Evolutionary conservation across 2,329 filamentous ascomycete species (phyloP).

Genomic region (Pyrenophora graminea): DNA sequence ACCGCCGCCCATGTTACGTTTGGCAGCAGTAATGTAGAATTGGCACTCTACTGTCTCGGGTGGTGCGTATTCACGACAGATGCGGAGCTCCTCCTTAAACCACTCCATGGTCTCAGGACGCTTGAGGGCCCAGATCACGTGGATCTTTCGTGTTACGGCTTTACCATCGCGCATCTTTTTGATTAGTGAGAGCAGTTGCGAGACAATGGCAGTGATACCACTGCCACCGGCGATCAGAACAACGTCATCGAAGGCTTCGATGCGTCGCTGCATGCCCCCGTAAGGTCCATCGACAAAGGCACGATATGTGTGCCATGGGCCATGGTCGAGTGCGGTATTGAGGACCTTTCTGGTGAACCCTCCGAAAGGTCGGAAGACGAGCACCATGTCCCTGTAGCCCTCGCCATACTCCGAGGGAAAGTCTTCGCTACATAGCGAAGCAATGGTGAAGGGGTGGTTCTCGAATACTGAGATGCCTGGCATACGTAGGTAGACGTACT

Average conservation of each 20-base stretch:
- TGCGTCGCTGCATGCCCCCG: slow-evolving; percentile 86
- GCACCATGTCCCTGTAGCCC: slow-evolving; percentile 81
- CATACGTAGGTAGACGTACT: slow-evolving; percentile 94
- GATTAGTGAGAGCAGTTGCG: slow-evolving; percentile 89
- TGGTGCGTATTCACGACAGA: slow-evolving; percentile 87
- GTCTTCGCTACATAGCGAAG: slow-evolving; percentile 88
- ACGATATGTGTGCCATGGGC: slow-evolving; percentile 87
- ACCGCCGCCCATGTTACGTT: slow-evolving; percentile 57
- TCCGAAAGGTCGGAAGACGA: slow-evolving; percentile 89
- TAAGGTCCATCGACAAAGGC: slow-evolving; percentile 94
- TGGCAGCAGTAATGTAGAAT: slow-evolving; percentile 87
- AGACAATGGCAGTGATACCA: slow-evolving; percentile 91
- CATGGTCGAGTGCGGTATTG: slow-evolving; percentile 80
- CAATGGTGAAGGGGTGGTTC: slow-evolving; percentile 94
- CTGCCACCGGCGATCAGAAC: slow-evolving; percentile 92
- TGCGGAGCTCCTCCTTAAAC: slow-evolving; percentile 93
- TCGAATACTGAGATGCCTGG: slow-evolving; percentile 88
- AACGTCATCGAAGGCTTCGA: slow-evolving; percentile 91
- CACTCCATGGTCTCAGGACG: slow-evolving; percentile 93
- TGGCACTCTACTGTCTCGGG: slow-evolving; percentile 89
- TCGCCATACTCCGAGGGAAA: slow-evolving; percentile 92
- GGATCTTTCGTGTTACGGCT: slow-evolving; percentile 85
- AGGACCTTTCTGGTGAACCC: slow-evolving; percentile 87
- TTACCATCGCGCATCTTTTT: slow-evolving; percentile 95
- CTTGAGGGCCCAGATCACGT: slow-evolving; percentile 93